Conservation (phyloP, 2,329 filamentous ascomycete genomes). For the Trichoderma oligosporum region DNA sequence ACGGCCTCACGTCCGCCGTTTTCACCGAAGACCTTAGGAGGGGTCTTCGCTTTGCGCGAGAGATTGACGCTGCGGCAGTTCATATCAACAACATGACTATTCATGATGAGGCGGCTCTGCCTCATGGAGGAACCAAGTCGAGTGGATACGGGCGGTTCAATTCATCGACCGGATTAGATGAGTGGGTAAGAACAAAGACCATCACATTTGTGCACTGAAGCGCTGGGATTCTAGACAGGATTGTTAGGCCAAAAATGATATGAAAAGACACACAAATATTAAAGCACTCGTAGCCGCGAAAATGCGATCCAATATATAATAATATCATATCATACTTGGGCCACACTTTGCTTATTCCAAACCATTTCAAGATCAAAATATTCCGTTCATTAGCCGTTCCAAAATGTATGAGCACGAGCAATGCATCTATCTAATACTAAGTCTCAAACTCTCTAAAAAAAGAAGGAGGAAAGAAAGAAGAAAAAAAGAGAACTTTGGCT, state of each 20-base stretch:
- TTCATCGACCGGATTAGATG: constrained; percentile 48
- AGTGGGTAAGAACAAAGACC: constrained; percentile 62
- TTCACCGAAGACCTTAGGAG: constrained; percentile 66
- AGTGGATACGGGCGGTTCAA: constrained; percentile 64
- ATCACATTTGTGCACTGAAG: constrained; percentile 51
- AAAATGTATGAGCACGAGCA: neutral
- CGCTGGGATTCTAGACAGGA: too few species aligned
- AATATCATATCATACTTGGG: too few species aligned
- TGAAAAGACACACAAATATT: too few species aligned
- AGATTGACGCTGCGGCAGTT: constrained; percentile 63
- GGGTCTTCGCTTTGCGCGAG: constrained; percentile 56
- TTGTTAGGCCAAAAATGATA: neutral
- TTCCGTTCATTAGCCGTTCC: neutral
- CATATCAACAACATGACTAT: constrained; percentile 65
- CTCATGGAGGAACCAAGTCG: constrained; percentile 63
- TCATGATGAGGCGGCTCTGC: constrained; percentile 60
- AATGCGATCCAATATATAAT: too few species aligned
- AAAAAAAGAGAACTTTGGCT: neutral
- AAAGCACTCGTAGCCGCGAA: too few species aligned
- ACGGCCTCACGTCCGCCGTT: constrained; percentile 67
- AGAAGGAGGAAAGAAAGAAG: neutral
- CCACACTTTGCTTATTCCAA: too few species aligned
- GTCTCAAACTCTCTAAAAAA: neutral
- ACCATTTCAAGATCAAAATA: neutral
- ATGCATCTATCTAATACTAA: neutral